These are phyloP conservation scores for Apodospora peruviana DNA, from an alignment of 495 filamentous ascomycete species.

Conservation along the genomic window DNA sequence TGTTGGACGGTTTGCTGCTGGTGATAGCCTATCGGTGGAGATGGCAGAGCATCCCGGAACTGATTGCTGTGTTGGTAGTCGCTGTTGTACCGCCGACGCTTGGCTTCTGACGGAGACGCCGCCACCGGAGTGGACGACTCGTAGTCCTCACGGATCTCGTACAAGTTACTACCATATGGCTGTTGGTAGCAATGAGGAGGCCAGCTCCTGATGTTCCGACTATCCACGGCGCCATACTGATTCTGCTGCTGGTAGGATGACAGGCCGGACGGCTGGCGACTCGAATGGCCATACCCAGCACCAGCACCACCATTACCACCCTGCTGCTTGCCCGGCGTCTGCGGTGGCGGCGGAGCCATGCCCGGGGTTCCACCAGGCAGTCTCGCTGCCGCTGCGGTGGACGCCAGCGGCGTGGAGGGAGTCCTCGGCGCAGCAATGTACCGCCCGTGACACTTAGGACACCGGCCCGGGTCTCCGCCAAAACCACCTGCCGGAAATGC, in stretches of 20 bases:
- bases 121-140: background rate
- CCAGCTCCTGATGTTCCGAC: background rate
- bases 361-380: background rate
- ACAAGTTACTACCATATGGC: background rate
- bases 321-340: no score
- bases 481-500: slow-evolving; percentile 22
- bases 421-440: slow-evolving; percentile 43
- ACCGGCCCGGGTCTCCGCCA: slow-evolving; percentile 46
- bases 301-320: background rate
- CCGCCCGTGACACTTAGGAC: slow-evolving; percentile 57
- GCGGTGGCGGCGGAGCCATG: background rate
- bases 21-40: background rate
- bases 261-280: background rate
- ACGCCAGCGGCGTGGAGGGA: slow-evolving; percentile 44
- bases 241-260: background rate
- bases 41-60: background rate
- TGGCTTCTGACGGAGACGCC: slow-evolving; percentile 1
- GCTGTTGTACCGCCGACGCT: slow-evolving; percentile 6
- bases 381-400: background rate
- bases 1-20: background rate
- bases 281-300: background rate
- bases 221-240: background rate
- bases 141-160: slow-evolving; percentile 3
- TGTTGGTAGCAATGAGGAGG: background rate
- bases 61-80: slow-evolving; percentile 7